A percentile compares a stretch with the other conserved stretches of the same genome.
Evolutionary conservation across 2,329 filamentous ascomycete species (phyloP).

Genomic region (Botryotinia narcissicola): DNA sequence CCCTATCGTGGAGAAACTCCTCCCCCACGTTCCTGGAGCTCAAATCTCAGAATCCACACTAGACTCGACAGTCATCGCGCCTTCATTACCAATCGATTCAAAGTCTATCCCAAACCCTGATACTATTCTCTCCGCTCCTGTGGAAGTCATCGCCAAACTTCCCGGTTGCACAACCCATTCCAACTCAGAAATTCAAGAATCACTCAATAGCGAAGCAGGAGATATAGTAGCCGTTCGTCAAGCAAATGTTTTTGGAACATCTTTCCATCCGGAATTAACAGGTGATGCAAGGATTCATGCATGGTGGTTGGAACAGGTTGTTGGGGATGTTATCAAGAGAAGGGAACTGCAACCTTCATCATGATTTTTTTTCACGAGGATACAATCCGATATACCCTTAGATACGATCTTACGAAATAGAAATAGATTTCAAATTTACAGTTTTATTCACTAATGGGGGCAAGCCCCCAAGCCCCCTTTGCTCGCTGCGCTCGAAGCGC

Average conservation of each 20-base stretch:
- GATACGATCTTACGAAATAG: neutral
- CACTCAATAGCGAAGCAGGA: conserved; percentile 46
- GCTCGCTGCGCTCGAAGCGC: neutral
- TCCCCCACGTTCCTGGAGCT: conserved; percentile 45
- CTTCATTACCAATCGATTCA: conserved; percentile 29
- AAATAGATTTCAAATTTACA: neutral
- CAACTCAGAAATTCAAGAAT: conserved; percentile 35
- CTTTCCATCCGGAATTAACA: conserved; percentile 93
- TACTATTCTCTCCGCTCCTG: conserved; percentile 34
- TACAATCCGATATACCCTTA: neutral
- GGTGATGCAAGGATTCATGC: conserved; percentile 82
- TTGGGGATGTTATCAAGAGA: conserved; percentile 39
- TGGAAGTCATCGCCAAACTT: conserved; percentile 54
- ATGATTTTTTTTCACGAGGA: neutral
- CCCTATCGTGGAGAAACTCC: conserved; percentile 82
- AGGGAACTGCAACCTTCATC: neutral
- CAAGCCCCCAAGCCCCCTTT: too few species aligned
- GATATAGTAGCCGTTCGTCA: conserved; percentile 89
- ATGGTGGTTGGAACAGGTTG: conserved; percentile 84
- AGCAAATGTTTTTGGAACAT: conserved; percentile 89
- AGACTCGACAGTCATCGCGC: conserved; percentile 39
- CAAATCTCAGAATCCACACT: conserved; percentile 44
- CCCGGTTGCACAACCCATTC: conserved; percentile 40
- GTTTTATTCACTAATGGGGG: neutral
- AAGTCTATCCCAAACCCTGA: conserved; percentile 23